phyloP scores from a whole-genome alignment of 306 rosid species.

The Fagus sylvatica region DNA sequence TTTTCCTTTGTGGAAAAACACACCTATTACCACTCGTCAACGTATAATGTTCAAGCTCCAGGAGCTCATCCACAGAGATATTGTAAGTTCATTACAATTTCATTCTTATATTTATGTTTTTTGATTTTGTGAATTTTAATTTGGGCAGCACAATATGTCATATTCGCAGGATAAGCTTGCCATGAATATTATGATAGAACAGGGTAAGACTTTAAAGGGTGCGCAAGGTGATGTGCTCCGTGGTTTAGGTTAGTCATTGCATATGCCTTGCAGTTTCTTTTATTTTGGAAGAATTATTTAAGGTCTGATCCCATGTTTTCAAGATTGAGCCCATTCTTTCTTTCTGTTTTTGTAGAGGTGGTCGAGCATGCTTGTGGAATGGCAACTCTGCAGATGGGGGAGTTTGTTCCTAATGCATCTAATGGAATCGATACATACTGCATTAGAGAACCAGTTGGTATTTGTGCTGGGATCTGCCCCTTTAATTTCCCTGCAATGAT shows the following conservation, averaged over 20 bases:
- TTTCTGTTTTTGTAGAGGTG: constrained; percentile 51
- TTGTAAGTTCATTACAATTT: constrained; percentile 43
- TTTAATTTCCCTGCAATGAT: constrained; percentile 57
- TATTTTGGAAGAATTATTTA: constrained; percentile 3
- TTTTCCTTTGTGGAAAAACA: constrained; percentile 66
- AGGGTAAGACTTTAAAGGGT: constrained; percentile 63
- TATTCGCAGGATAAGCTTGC: constrained; percentile 67
- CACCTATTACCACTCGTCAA: constrained; percentile 59
- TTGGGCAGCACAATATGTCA: constrained; percentile 10
- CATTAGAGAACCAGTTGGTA: constrained; percentile 83
- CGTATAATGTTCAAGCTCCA: constrained; percentile 68
- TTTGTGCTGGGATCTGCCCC: constrained; percentile 84
- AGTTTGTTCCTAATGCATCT: constrained; percentile 61
- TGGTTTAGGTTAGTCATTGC: constrained; percentile 64
- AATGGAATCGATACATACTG: constrained; percentile 66
- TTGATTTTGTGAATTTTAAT: constrained; percentile 17
- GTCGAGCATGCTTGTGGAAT: constrained; percentile 75
- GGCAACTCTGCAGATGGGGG: constrained; percentile 68
- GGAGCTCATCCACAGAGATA: constrained; percentile 72
- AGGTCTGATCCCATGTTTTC: constrained; percentile 2
- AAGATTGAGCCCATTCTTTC: constrained; percentile 14
- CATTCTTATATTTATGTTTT: neutral
- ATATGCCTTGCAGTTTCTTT: constrained; percentile 22
- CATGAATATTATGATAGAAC: constrained; percentile 55
- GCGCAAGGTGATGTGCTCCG: constrained; percentile 64